Percentiles rank a stretch among this genome's conserved stretches.
These are phyloP conservation scores for Camellia granthamiana DNA, from an alignment of 148 eudicot species.

Conservation along the genomic window DNA sequence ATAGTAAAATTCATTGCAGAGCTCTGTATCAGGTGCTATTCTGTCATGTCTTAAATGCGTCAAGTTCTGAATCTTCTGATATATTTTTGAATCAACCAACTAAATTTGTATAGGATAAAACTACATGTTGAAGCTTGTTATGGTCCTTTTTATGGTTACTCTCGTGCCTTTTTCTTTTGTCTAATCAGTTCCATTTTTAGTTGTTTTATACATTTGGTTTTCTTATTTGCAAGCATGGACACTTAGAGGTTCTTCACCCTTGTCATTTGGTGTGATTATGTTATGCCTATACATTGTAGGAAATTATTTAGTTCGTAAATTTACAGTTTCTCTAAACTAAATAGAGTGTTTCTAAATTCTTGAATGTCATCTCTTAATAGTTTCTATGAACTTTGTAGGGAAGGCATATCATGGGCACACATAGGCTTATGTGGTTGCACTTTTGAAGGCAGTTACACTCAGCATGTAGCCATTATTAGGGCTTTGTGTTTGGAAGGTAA, in stretches of 20 bases:
- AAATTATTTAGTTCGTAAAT: neutral
- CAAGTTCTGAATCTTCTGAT: neutral
- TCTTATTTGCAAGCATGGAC: neutral
- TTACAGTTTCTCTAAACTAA: neutral
- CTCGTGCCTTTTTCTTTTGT: neutral
- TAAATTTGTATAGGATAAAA: no score
- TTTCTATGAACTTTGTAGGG: slow-evolving; percentile 38
- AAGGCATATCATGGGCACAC: slow-evolving; percentile 39
- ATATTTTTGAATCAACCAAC: no score
- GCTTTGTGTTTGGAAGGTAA: slow-evolving; percentile 61
- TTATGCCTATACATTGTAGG: neutral
- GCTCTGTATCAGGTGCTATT: neutral
- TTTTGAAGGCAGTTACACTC: slow-evolving; percentile 23
- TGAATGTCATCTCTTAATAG: neutral
- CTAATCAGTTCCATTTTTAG: neutral
- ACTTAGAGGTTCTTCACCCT: neutral
- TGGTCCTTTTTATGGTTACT: neutral
- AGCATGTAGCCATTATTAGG: slow-evolving; percentile 37
- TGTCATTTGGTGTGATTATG: neutral
- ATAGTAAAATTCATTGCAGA: neutral
- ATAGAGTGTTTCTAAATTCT: neutral
- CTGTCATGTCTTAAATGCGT: neutral
- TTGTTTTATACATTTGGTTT: neutral
- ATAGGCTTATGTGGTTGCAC: slow-evolving; percentile 13
- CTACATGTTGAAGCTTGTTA: neutral